Base-by-base conservation (phyloP, 169 alveolate genomes). In the Blepharisma undulans region DNA sequence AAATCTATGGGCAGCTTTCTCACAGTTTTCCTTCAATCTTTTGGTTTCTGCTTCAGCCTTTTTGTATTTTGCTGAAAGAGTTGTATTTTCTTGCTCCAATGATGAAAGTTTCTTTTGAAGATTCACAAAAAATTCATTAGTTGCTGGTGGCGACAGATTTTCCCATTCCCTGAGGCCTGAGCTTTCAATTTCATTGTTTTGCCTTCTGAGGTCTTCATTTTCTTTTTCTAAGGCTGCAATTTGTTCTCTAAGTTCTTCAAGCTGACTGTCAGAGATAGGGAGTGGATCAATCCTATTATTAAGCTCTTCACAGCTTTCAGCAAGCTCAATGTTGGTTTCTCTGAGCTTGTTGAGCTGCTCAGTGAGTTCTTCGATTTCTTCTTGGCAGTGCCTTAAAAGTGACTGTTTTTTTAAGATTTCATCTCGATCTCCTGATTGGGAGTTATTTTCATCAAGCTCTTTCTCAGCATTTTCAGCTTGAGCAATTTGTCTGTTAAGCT, bases 61-160 rank as follows among this genome's bases (percentile, higher is more conserved):
- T n/a, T 82, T 82, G 12, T 36, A 36, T 48, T 19, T n/a, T 22
- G 22, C 72, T 21, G 33, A 32, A n/a, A 82, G 60, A 6, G 77
- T 2, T 21, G 27, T 82, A 60, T 82, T 82, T 82, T 82, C 89
- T 36, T 22, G 27, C 60, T 82, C 89, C 34, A 82, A 48, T 22
- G 22, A 10, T 21, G 27, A n/a, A 14, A 82, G 32, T 22, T 33
- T 27, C 76, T 60, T 82, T 82, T 82, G 89, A 30, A 82, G 71
- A 60, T 82, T 82, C 29, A 82, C 89, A 82, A 25, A 82, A 22
- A 60, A 48, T 36, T 82, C 89, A 60, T 82, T 82, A 30, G 48
- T 10, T 8, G 48, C 29, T 10, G 32, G 33, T 6, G 25, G 60
- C 1, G 86, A 21, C 22, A 59, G 22, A 60, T 32, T 34, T 22